phyloP scores from a whole-genome alignment of 352 stramenopile genomes.

The Phytophthora sojae region DNA sequence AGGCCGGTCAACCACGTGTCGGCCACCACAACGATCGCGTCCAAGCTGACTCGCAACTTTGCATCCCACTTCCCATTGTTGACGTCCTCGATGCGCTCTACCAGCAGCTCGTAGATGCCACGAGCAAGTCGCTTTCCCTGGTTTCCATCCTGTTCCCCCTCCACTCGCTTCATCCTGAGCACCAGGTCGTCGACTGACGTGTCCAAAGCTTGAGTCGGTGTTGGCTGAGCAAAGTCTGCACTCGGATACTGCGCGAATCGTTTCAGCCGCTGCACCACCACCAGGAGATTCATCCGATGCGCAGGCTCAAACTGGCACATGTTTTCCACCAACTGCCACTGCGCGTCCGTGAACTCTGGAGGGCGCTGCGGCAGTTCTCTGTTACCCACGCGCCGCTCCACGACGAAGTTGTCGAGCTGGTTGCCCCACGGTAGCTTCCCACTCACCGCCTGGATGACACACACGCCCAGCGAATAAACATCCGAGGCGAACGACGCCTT shows the following conservation, averaged over 20 bases:
- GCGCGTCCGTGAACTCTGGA: neutral
- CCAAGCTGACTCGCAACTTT: neutral
- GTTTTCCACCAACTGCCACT: conserved; percentile 9
- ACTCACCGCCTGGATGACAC: conserved; percentile 18
- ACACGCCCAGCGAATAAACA: conserved; percentile 6
- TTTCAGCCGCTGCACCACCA: no score
- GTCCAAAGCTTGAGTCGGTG: no score
- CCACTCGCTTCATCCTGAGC: no score
- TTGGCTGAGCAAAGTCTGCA: no score
- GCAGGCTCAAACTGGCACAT: conserved; percentile 13
- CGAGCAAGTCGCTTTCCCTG: neutral
- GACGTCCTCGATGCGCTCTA: conserved; percentile 5
- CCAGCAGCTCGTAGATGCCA: conserved; percentile 4
- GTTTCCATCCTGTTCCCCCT: neutral
- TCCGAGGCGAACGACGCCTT: conserved; percentile 1
- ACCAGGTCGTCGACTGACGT: no score
- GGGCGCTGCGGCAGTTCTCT: conserved; percentile 4
- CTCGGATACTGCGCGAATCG: no score
- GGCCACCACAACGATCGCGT: neutral
- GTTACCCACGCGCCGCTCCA: neutral
- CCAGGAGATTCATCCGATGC: no score
- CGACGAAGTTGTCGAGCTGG: conserved; percentile 2
- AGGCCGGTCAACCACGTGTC: neutral
- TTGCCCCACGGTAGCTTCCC: conserved; percentile 7
- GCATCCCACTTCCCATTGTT: neutral